Evolutionary conservation across 805 yeast species (phyloP).

Genomic region (Candida silvicultrix): DNA sequence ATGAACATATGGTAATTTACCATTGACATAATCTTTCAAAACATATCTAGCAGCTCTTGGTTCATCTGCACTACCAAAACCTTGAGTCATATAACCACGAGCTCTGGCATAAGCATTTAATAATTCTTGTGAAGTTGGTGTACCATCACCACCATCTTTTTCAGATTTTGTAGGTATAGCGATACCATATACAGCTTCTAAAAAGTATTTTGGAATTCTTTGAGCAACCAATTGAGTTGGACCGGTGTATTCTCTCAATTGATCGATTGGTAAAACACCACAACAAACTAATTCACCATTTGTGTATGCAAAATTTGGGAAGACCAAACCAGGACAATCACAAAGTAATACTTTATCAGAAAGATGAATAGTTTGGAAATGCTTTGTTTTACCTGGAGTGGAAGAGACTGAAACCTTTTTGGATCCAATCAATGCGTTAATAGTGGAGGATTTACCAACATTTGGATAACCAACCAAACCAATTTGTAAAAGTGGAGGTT

Average conservation of each 20-base stretch:
- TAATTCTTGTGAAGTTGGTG: slow-evolving; percentile 85
- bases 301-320: slow-evolving; percentile 95
- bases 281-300: slow-evolving; percentile 95
- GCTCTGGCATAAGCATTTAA: slow-evolving; percentile 92
- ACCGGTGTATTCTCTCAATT: slow-evolving; percentile 84
- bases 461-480: slow-evolving; percentile 98
- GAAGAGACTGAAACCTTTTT: slow-evolving; percentile 97
- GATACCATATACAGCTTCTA: slow-evolving; percentile 93
- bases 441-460: slow-evolving; percentile 95
- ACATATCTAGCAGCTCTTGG: slow-evolving; percentile 90
- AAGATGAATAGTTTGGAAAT: slow-evolving; percentile 90
- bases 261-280: slow-evolving; percentile 98
- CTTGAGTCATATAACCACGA: slow-evolving; percentile 96
- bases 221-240: slow-evolving; percentile 82
- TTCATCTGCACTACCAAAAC: slow-evolving; percentile 95
- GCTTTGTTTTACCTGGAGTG: slow-evolving; percentile 98
- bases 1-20: slow-evolving; percentile 74
- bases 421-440: slow-evolving; percentile 92
- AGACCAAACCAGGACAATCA: slow-evolving; percentile 98
- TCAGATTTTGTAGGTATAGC: slow-evolving; percentile 67
- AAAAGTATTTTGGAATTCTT: slow-evolving; percentile 79
- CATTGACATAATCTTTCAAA: slow-evolving; percentile 91
- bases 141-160: slow-evolving; percentile 86
- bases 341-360: slow-evolving; percentile 81
- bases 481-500: slow-evolving; percentile 66